phyloP scores from a whole-genome alignment of 208 protist genomes.

The Phytomonas sp. region DNA sequence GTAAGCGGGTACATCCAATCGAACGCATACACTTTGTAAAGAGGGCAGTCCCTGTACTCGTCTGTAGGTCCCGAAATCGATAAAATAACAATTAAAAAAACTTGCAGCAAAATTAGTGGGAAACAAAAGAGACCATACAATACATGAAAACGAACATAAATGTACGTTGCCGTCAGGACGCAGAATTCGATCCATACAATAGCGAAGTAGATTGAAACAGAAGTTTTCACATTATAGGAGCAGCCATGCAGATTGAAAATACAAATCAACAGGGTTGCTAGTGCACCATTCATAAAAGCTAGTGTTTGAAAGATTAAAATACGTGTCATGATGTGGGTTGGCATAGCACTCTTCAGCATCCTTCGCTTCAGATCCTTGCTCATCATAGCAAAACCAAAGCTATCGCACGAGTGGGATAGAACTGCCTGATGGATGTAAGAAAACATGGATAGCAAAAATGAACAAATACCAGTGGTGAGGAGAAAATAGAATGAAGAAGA shows the following conservation, averaged over 20 bases:
- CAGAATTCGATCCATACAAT: conserved; percentile 22
- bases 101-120: conserved; percentile 27
- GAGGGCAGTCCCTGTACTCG: background rate
- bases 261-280: conserved; percentile 23
- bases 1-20: conserved; percentile 25
- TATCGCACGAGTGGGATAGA: conserved; percentile 62
- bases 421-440: conserved; percentile 39
- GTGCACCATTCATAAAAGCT: conserved; percentile 16
- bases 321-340: conserved; percentile 19
- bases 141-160: conserved; percentile 28
- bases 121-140: conserved; percentile 23
- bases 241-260: conserved; percentile 30
- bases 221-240: conserved; percentile 14
- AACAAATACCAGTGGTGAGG: conserved; percentile 18
- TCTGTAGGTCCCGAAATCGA: background rate
- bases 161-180: conserved; percentile 17
- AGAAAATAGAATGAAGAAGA: conserved; percentile 32
- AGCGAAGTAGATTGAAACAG: conserved; percentile 28
- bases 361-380: conserved; percentile 14
- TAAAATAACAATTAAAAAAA: conserved; percentile 19
- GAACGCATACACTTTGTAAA: background rate
- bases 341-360: conserved; percentile 9
- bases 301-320: conserved; percentile 18
- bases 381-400: conserved; percentile 56
- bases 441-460: conserved; percentile 50